Evolutionary conservation across 768 basidiomycete species (phyloP), one percentile per base, ranked within the genome.

Genomic region (Macrolepiota dolichaula): DNA sequence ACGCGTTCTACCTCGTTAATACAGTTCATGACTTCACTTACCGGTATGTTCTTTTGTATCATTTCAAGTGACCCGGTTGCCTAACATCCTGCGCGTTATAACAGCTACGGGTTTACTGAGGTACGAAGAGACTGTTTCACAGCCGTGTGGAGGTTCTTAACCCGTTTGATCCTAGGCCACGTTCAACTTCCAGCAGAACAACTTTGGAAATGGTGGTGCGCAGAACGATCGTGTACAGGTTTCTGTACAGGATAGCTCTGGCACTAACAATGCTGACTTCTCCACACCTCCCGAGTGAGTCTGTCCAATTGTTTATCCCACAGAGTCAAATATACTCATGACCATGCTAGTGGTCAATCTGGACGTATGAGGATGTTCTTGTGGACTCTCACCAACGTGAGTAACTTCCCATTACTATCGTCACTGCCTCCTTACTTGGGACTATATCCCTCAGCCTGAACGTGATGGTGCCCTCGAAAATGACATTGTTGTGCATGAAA

Each of bases 381-480:
- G 15, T 77, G 73, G 73, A 69, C 70, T 63, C 29, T 70, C 32
- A 77, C 74, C n/a, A 68, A 59, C 29, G 73, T 74, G 60, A 62
- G 62, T 51, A 15, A 19, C 22, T 13, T 38, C 50, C n/a, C 62
- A 27, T 70, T 68, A 65, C 32, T 32, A 13, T 51, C 51, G 51
- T 35, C 12, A 37, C 47, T 64, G 49, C 38, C 61, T 55, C 11
- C n/a, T 60, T 59, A 58, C 66, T 56, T 55, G 66, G 57, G 19
- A 32, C 37, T 47, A 11, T n/a, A n/a, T 51, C 66, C 64, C 62
- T 5, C 74, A 81, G 69, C 84, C 85, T n/a, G 72, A 80, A 67
- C 80, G 87, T 47, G 87, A 89, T 55, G 87, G 86, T 35, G 80
- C 85, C 17, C 71, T 88, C 25, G 85, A 87, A 66, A 85, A 85